These are phyloP conservation scores for Alopecurus myosuroides DNA, from an alignment of 176 grass and related monocot species.

Conservation along the genomic window DNA sequence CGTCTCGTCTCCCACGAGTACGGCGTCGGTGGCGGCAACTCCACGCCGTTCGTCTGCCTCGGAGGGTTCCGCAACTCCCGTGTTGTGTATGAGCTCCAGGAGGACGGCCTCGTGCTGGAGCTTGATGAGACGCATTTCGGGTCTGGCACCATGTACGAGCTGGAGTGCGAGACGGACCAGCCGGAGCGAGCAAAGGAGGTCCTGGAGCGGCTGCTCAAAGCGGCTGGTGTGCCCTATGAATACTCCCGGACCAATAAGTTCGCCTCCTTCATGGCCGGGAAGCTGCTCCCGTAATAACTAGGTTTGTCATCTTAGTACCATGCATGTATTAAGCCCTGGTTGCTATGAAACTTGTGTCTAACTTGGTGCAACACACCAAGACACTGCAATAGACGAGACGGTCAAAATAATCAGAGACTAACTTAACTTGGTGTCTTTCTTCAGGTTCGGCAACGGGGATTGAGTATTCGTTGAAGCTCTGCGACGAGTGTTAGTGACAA, in stretches of 20 bases:
- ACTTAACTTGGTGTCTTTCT: too few relatives aligned
- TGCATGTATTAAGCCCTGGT: neutral
- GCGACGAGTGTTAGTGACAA: too few relatives aligned
- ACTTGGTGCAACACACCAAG: too few relatives aligned
- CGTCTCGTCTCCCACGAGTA: conserved; percentile 57
- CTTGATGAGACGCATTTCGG: conserved; percentile 80
- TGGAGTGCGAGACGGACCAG: conserved; percentile 74
- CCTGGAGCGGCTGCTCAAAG: conserved; percentile 59
- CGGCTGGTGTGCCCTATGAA: conserved; percentile 52
- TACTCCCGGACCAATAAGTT: conserved; percentile 73
- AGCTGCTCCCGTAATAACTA: conserved; percentile 59
- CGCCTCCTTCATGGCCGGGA: conserved; percentile 65
- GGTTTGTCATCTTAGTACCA: conserved; percentile 6
- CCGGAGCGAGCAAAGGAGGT: conserved; percentile 57
- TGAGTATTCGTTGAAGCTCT: too few relatives aligned
- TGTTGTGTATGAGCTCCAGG: conserved; percentile 57
- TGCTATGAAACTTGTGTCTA: neutral
- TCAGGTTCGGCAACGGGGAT: too few relatives aligned
- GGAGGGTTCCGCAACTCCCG: conserved; percentile 86
- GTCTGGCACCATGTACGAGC: conserved; percentile 67
- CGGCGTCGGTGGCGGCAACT: conserved; percentile 27
- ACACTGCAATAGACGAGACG: too few relatives aligned
- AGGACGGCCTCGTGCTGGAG: conserved; percentile 56
- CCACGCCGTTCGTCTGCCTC: conserved; percentile 51
- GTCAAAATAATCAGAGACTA: too few relatives aligned